phyloP scores from a whole-genome alignment of 495 filamentous ascomycete genomes.

The Amniculicola lignicola region DNA sequence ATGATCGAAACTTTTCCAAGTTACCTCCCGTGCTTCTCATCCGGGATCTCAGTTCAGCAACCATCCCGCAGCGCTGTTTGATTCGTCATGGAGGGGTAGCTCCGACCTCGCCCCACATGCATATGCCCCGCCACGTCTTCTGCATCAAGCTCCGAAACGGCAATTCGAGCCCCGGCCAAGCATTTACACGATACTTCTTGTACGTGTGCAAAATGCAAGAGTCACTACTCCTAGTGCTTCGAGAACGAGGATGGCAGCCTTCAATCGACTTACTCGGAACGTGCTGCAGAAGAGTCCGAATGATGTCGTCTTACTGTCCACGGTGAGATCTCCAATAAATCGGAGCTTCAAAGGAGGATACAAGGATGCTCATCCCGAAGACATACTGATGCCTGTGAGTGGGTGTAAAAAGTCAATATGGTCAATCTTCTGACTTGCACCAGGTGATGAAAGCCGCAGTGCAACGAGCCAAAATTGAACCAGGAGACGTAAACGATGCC shows the following conservation, averaged over 20 bases:
- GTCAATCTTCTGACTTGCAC: neutral
- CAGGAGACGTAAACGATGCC: conserved; percentile 27
- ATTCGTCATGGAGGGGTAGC: conserved; percentile 31
- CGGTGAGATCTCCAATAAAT: conserved; percentile 32
- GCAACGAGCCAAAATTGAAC: conserved; percentile 24
- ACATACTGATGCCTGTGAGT: conserved; percentile 29
- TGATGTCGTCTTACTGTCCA: conserved; percentile 34
- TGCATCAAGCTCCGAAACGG: conserved; percentile 12
- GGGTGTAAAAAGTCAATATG: neutral
- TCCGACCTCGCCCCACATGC: conserved; percentile 29
- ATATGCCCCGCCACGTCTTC: conserved; percentile 25
- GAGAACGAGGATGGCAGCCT: conserved; percentile 23
- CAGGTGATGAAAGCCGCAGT: conserved; percentile 31
- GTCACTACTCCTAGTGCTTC: too few species aligned
- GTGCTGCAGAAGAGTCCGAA: conserved; percentile 30
- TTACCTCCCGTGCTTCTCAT: neutral
- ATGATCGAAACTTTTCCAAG: neutral
- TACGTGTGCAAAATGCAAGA: neutral
- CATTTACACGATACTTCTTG: neutral
- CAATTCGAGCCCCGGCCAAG: conserved; percentile 15
- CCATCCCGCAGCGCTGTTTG: neutral
- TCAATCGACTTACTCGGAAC: conserved; percentile 25
- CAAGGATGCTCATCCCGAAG: conserved; percentile 33
- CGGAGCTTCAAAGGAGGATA: conserved; percentile 33
- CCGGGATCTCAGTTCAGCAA: conserved; percentile 1